A percentile compares a stretch with the other conserved stretches of the same genome.
Evolutionary conservation across 768 basidiomycete genomes (phyloP).

Genomic region (Omphalotus guepiniiformis): DNA sequence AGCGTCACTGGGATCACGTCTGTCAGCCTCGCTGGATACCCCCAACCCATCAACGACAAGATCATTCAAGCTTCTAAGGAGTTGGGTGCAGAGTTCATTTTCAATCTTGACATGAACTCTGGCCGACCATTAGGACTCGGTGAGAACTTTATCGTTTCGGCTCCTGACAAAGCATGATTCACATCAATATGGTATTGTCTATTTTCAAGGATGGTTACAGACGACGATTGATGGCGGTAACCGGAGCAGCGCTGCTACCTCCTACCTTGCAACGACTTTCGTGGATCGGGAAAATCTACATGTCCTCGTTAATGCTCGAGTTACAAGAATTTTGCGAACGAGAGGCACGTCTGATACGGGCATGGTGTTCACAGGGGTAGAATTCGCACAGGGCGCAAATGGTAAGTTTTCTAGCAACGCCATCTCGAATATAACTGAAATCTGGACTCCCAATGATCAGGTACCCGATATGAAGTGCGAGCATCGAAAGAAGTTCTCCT

Average conservation of each 20-base stretch:
- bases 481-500: constrained; percentile 22
- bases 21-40: constrained; percentile 23
- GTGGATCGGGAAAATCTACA: constrained; percentile 18
- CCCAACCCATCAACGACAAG: constrained; percentile 24
- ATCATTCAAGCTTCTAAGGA: constrained; percentile 31
- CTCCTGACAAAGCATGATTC: neutral
- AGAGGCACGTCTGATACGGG: neutral
- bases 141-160: constrained; percentile 13
- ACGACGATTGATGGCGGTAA: constrained; percentile 16
- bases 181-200: no score
- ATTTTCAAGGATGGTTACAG: constrained; percentile 17
- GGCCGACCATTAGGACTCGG: constrained; percentile 39
- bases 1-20: constrained; percentile 23
- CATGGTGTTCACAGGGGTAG: neutral
- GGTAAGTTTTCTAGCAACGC: neutral
- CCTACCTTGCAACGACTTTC: constrained; percentile 20
- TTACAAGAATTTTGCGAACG: constrained; percentile 11
- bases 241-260: constrained; percentile 20
- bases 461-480: constrained; percentile 7
- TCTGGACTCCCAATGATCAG: neutral
- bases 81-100: constrained; percentile 32
- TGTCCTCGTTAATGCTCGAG: constrained; percentile 17
- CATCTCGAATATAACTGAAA: neutral
- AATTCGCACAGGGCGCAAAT: neutral
- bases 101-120: constrained; percentile 38